Conservation (phyloP, 129 eudicot genomes). For the Scalesia atractyloides region DNA sequence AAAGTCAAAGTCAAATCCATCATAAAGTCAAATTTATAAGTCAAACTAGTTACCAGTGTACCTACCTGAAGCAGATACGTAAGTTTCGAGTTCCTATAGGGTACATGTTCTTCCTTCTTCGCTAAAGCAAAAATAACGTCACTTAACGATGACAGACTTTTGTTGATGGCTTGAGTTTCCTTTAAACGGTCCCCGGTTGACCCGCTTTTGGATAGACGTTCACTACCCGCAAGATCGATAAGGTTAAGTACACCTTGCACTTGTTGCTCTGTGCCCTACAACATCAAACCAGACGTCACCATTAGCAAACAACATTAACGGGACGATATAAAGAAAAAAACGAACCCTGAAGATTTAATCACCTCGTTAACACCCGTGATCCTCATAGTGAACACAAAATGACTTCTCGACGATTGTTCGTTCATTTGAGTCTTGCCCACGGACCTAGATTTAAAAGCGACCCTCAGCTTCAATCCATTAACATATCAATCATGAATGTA, state of each 20-base stretch:
- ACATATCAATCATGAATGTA: not conserved
- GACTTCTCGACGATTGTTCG: constrained; percentile 97
- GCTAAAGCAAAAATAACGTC: constrained; percentile 94
- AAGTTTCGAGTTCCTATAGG: constrained; percentile 91
- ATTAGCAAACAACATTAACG: not conserved
- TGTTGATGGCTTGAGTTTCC: constrained; percentile 98
- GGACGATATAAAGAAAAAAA: not conserved
- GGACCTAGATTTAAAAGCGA: constrained; percentile 49
- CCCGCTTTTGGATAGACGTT: constrained; percentile 97
- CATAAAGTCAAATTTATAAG: not conserved
- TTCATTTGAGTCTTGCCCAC: constrained; percentile 98
- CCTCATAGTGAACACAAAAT: constrained; percentile 92
- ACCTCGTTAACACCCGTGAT: constrained; percentile 89
- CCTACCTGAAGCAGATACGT: constrained; percentile 99
- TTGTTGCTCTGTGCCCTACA: constrained; percentile 93
- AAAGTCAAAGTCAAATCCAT: not conserved
- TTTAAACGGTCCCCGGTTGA: constrained; percentile 92
- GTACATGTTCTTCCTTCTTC: constrained; percentile 89
- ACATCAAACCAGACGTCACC: not conserved
- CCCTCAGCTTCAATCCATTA: not conserved
- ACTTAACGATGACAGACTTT: constrained; percentile 84
- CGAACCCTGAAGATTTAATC: not conserved
- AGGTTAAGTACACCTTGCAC: constrained; percentile 94
- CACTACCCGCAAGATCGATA: constrained; percentile 98
- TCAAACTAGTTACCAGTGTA: constrained; percentile 26